Conservation (phyloP, 331 rosid genomes). For the Pyracantha coccinea region DNA sequence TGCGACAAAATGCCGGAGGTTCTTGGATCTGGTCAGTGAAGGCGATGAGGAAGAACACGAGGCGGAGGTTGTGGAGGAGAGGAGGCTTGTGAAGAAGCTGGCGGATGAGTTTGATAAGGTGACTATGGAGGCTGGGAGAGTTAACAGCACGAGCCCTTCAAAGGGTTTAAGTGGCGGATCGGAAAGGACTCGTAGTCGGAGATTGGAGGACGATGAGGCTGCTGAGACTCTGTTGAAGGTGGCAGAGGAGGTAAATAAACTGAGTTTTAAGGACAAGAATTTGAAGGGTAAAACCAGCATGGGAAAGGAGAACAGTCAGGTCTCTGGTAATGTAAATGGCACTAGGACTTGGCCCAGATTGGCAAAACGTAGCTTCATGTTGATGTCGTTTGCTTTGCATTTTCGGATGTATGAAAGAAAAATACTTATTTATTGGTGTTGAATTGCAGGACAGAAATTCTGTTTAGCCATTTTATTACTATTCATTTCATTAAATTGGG, state of each 20-base stretch:
- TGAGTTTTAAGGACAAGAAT: conserved; percentile 14
- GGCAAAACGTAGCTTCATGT: conserved; percentile 17
- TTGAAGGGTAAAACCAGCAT: conserved; percentile 9
- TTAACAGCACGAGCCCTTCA: not conserved
- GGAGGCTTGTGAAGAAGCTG: conserved; percentile 66
- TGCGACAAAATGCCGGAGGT: conserved; percentile 34
- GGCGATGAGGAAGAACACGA: conserved; percentile 13
- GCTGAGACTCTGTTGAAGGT: conserved; percentile 24
- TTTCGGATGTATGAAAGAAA: not conserved
- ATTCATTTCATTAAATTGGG: too few relatives aligned
- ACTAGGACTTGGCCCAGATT: conserved; percentile 55
- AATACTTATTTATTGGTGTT: not conserved
- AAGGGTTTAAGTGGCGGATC: conserved; percentile 4
- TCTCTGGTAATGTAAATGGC: conserved; percentile 15
- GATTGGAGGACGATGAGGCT: conserved; percentile 6
- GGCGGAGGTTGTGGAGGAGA: conserved; percentile 8
- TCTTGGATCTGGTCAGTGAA: conserved; percentile 27
- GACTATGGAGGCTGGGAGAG: conserved; percentile 34
- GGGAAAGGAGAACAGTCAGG: conserved; percentile 7
- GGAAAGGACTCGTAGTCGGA: conserved; percentile 17
- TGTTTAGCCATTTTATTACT: not conserved
- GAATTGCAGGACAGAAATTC: not conserved
- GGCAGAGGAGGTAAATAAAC: conserved; percentile 17
- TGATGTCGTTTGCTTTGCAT: not conserved
- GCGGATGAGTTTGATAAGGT: conserved; percentile 78